phyloP scores from a whole-genome alignment of 345 rosid species.

The Raphanus raphanistrum region DNA sequence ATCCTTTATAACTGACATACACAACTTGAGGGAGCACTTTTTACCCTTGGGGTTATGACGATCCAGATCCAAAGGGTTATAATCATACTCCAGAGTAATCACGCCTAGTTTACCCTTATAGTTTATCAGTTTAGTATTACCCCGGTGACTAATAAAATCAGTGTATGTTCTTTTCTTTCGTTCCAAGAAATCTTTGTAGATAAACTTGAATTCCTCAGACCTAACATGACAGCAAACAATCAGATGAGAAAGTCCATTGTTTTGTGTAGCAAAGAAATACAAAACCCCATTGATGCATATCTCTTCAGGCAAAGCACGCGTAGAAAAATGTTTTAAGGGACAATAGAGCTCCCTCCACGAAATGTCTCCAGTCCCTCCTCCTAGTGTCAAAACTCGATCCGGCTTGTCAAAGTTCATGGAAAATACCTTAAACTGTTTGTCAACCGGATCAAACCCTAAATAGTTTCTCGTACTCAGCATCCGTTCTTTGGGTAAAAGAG shows the following conservation, averaged over 20 bases:
- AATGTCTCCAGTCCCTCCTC: neutral
- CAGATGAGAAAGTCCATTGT: neutral
- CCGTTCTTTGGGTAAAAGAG: neutral
- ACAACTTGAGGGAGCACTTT: neutral
- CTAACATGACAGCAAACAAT: neutral
- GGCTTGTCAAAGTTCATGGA: neutral
- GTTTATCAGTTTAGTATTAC: neutral
- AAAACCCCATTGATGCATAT: conserved; percentile 4
- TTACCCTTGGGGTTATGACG: no score
- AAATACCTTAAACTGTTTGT: neutral
- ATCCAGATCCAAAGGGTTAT: neutral
- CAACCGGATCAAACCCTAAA: conserved; percentile 1
- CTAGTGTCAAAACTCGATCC: neutral
- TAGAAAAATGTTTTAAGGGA: neutral
- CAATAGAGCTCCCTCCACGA: neutral
- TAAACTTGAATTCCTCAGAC: neutral
- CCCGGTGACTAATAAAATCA: neutral
- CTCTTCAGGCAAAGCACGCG: neutral
- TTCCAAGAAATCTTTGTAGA: neutral
- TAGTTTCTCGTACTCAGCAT: neutral
- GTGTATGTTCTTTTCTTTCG: neutral
- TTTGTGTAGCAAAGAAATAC: neutral
- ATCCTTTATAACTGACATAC: neutral
- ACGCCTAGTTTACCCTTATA: neutral
- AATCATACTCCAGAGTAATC: neutral